These are phyloP conservation scores for Lachnum nothofagi DNA, from an alignment of 2,329 filamentous ascomycete species.

Conservation along the genomic window DNA sequence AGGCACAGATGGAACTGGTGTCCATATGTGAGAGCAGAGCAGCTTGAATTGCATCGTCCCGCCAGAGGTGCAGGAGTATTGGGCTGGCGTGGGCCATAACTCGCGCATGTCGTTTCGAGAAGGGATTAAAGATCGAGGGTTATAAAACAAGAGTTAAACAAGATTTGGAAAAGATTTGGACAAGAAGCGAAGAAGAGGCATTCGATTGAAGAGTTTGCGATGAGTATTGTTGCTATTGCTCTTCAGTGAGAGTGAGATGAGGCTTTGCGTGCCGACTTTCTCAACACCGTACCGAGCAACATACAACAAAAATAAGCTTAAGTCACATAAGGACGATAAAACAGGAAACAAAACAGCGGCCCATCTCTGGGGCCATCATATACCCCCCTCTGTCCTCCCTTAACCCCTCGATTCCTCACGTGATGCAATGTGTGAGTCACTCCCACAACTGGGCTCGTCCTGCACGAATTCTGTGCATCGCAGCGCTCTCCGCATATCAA, in stretches of 20 bases:
- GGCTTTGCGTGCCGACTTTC: background rate
- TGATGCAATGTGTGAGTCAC: conserved; percentile 2
- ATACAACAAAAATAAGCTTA: background rate
- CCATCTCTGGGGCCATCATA: conserved; percentile 1
- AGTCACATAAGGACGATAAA: background rate
- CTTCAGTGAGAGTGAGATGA: background rate
- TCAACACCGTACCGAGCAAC: background rate
- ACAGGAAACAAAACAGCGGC: background rate
- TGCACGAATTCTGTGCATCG: conserved; percentile 2
- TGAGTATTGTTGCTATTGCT: background rate
- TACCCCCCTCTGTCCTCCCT: background rate
- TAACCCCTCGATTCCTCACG: conserved; percentile 1
- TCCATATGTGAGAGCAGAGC: conserved; percentile 29
- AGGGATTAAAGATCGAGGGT: conserved; percentile 1
- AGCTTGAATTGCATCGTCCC: conserved; percentile 27
- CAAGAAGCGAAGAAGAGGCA: background rate
- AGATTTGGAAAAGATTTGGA: background rate
- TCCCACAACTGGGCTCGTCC: background rate
- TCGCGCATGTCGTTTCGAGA: conserved; percentile 29
- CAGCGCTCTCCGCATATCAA: conserved; percentile 15
- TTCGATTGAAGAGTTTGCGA: background rate
- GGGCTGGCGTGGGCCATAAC: conserved; percentile 31
- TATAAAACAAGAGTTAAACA: background rate
- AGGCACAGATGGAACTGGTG: conserved; percentile 41
- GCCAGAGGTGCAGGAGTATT: conserved; percentile 31